Evolutionary conservation across 106 monocot species (phyloP), one percentile per base, ranked within the genome.

Genomic region (Ottelia alismoides): DNA sequence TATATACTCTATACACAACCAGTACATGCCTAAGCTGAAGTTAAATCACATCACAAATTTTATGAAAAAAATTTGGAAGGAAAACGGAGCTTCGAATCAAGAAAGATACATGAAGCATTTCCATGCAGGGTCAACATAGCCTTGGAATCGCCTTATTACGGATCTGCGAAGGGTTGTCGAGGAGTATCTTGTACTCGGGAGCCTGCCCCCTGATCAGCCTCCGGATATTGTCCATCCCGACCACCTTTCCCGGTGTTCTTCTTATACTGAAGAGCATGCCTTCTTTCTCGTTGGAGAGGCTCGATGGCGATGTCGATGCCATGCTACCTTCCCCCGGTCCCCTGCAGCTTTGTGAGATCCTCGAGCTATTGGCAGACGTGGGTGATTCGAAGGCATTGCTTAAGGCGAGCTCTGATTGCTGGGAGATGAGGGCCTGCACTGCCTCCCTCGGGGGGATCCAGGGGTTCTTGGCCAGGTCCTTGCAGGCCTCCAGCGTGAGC

Each of bases 381-480:
- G 51, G 63, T 21, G 30, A 51, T 31, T 19, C n/a, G 11, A 27
- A 51, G 52, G 0, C 44, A 26, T 52, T 30, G 31, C 52, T 27
- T n/a, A 2, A 7, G 0, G 12, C 62, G 43, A 55, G 63, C 72
- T 76, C 76, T 3, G 80, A 64, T 28, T 68, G 67, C 55, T 88
- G 88, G 19, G 82, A 70, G 10, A 72, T 66, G 11, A 96, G n/a
- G n/a, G 96, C 96, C 63, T 88, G 81, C 27, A 96, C 74, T 2
- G 96, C 89, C 1, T 72, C 53, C 12, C 72, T 74, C 2, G 96
- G 96, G 0, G 96, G 96, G 35, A 89, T 74, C 50, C 76, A 74
- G 1, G 81, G 81, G 63, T 96, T 96, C 69, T 85, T 96, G 0
- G 88, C 88, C 0, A 89, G 65, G 58, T 96, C 88, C 25, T 76